Evolutionary conservation across 2,329 filamentous ascomycete species (phyloP), one percentile per base, ranked within the genome.

Genomic region (Cyclaneusma minus): DNA sequence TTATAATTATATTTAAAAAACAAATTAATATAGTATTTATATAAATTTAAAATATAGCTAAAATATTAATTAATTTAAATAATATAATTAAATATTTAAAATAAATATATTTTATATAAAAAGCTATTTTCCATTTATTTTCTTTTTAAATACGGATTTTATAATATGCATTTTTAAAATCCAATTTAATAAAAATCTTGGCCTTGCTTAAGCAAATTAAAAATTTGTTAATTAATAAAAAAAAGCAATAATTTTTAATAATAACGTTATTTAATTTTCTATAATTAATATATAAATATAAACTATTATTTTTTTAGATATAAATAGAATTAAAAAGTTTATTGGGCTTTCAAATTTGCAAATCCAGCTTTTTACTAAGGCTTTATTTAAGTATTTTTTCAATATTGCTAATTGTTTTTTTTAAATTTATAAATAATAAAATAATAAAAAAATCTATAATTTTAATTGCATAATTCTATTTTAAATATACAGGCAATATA

Each of bases 281-380:
- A 16, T 25, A 12, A 29, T 23, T 16, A 25, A 29, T 25, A 29
- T 16, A 14, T 23, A 16, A 13, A 15, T 11, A 13, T 16, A 25
- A 17, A 6, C 17, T 26, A 4, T 16, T 16, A 24, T 16, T 16
- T 25, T 23, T 25, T 25, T 25, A n/a, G n/a, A n/a, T n/a, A n/a
- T n/a, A n/a, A n/a, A n/a, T n/a, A n/a, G n/a, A 24, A 14, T 23
- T 15, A 16, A 16, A 5, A 24, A n/a, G n/a, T 26, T 25, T 16
- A 13, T 6, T 6, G 23, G 16, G 14, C 21, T 22, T 4, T 22
- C 16, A 6, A 22, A 24, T 13, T 22, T 14, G 6, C 16, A 20
- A 28, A 28, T 28, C 14, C 23, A 28, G 6, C 13, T 13, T 14
- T 29, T 15, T 29, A 15, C 6, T 27, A 29, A 28, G 17, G 27